Percentiles rank a stretch among this genome's conserved stretches.
Evolutionary conservation across 2,329 filamentous ascomycete species (phyloP).

Genomic region (Claviceps maximensis): DNA sequence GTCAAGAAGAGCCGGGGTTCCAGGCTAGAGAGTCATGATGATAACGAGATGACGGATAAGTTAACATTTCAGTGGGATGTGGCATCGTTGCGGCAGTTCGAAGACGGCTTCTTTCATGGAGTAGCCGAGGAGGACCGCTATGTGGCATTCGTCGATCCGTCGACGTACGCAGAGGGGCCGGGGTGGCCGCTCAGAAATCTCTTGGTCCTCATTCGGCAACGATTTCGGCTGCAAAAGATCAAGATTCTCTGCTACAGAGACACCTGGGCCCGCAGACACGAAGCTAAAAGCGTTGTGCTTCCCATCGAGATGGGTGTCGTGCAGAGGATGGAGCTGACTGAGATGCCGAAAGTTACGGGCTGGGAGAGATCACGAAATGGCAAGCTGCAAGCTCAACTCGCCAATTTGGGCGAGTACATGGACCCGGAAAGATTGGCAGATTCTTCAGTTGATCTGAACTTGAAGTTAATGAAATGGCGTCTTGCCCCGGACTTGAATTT

Average conservation of each 20-base stretch:
- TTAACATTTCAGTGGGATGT: slow-evolving; percentile 66
- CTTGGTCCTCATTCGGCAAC: slow-evolving; percentile 67
- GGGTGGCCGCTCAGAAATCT: slow-evolving; percentile 91
- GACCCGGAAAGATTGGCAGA: slow-evolving; percentile 79
- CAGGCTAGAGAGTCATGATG: slow-evolving; percentile 32
- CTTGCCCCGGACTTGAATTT: slow-evolving; percentile 81
- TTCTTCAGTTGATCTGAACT: slow-evolving; percentile 87
- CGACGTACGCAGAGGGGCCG: slow-evolving; percentile 74
- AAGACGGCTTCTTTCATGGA: slow-evolving; percentile 74
- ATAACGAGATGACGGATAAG: slow-evolving; percentile 30
- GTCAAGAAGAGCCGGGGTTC: slow-evolving; percentile 54
- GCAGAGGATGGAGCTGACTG: slow-evolving; percentile 27
- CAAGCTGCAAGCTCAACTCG: slow-evolving; percentile 64
- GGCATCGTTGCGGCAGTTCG: slow-evolving; percentile 62
- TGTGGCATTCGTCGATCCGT: slow-evolving; percentile 82
- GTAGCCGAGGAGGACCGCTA: slow-evolving; percentile 62
- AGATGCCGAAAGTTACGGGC: slow-evolving; percentile 81
- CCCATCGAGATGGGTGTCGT: slow-evolving; percentile 43
- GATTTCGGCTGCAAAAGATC: slow-evolving; percentile 62
- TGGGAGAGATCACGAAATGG: slow-evolving; percentile 79
- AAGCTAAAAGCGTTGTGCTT: slow-evolving; percentile 70
- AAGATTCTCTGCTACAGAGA: slow-evolving; percentile 89
- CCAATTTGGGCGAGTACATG: slow-evolving; percentile 85
- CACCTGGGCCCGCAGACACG: slow-evolving; percentile 60
- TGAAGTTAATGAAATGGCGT: slow-evolving; percentile 98